Base-by-base conservation (phyloP, 768 basidiomycete species). In the Lentinula edodes region DNA sequence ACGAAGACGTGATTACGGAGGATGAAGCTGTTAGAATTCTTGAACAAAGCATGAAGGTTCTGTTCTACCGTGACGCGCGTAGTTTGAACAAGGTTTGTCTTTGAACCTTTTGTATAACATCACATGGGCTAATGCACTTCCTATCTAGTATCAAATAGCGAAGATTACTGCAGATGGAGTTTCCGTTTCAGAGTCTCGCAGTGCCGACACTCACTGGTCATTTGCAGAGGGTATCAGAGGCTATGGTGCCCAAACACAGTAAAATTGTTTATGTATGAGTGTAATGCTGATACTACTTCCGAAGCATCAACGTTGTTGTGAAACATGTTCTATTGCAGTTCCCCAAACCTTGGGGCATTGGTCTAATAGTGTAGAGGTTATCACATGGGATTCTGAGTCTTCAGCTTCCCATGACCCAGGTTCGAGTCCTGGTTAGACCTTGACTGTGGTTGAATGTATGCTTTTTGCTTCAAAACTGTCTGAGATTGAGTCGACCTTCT, bases 1-100 rank as follows among this genome's bases (percentile, higher is more conserved):
- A 62, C 23, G 89, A 92, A 66, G 82, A 90, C 53, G 76, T 73
- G 1, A 74, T 98, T 60, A 89, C 89, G 2, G 89, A 91, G 68
- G 88, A 87, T 42, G 85, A 94, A 61, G 97, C 93, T 15, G 77
- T 81, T 28, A 76, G 81, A 67, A 89, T 98, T 62, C 70, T 99
- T 58, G 85, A 90, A 68, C 85, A 90, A 54, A 87, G 90, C 71
- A 92, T 99, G 88, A 86, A 87, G 66, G 95, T 98, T 15, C 82
- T 99, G 52, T 98, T 89, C 76, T 99, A 99, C 76, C 86, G 97
- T 48, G 97, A 99, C 68, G 96, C 96, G 6, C 82, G 96, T 66
- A 93, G 91, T 78, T 77, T 95, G 73, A 91, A 98, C 82, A 97
- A 98, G 85, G 95, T 93, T 64, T 36, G 80, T 48, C 35, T n/a